phyloP scores from a whole-genome alignment of 78 protist genomes.

The Dictyostelium firmibasis region DNA sequence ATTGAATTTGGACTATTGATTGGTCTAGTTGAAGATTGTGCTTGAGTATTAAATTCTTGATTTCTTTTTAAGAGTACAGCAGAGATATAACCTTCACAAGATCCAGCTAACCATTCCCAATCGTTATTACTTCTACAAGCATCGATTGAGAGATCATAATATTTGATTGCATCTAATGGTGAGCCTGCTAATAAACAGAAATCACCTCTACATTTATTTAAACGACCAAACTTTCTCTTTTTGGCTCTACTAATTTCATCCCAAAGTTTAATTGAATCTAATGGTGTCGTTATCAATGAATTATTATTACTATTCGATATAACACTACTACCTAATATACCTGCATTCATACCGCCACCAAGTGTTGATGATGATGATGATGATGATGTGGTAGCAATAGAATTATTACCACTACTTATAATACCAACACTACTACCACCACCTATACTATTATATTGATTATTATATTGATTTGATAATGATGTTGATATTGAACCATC shows the following conservation, averaged over 20 bases:
- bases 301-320: neutral
- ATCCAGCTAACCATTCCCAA: conserved; percentile 76
- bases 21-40: conserved; percentile 9
- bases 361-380: too few relatives aligned
- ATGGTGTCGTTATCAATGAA: conserved; percentile 37
- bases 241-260: conserved; percentile 64
- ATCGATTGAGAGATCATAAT: conserved; percentile 60
- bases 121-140: conserved; percentile 57
- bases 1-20: neutral
- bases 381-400: neutral
- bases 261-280: conserved; percentile 36
- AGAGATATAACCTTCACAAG: conserved; percentile 76
- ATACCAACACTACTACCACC: neutral
- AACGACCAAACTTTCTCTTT: conserved; percentile 62
- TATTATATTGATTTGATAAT: neutral
- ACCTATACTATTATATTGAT: neutral
- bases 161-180: conserved; percentile 73
- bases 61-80: conserved; percentile 59
- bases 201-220: conserved; percentile 74
- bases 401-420: neutral
- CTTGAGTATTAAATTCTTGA: conserved; percentile 64
- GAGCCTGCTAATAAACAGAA: conserved; percentile 73
- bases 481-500: neutral
- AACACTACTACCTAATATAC: neutral
- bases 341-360: neutral